Evolutionary conservation across 139 green algal genomes (phyloP), one percentile per base, ranked within the genome.

Genomic region (Chlamydomonas incerta): DNA sequence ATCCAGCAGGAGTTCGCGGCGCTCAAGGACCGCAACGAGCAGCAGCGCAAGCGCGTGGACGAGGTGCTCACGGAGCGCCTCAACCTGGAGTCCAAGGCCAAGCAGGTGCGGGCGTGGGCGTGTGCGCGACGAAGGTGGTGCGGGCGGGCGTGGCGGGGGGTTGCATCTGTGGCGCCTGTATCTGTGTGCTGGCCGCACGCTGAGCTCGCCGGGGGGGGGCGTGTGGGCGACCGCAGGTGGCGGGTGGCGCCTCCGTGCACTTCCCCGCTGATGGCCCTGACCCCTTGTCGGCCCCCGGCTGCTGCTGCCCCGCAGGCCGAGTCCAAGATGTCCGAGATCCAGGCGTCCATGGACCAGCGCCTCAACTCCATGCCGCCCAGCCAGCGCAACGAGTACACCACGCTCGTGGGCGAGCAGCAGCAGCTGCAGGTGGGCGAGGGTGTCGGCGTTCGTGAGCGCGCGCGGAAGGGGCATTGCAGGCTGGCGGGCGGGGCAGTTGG

Each of bases 11-110:
- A 94, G 86, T 58, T 89, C 31, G 31, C 58, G 24, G 77, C 41
- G n/a, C 68, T 96, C 9, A 89, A 88, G n/a, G 86, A 92, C 17
- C 90, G 87, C 81, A 95, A 96, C 76, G 88, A 94, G 47, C 72
- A 79, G 47, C 84, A 93, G 83, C 85, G 88, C 37, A 87, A 85
- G 50, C 87, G 91, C 15, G 87, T 94, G 62, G 91, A 97, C 82
- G 90, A 89, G 35, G 80, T 96, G 26, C 89, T 94, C 72, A 95
- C 92, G 17, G 87, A 96, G 71, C 85, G 93, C 9, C 82, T 95
- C 84, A 88, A 92, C 75, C 67, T 93, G 55, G 93, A 96, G 91
- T 46, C 88, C 50, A 91, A 92, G 80, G 91, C 88, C 29, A 88
- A 88, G 74, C 76, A 90, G 76, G 88, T 90, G 21, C 37, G 82